phyloP scores from a whole-genome alignment of 176 grass and related monocot species.

The Ananas comosus region DNA sequence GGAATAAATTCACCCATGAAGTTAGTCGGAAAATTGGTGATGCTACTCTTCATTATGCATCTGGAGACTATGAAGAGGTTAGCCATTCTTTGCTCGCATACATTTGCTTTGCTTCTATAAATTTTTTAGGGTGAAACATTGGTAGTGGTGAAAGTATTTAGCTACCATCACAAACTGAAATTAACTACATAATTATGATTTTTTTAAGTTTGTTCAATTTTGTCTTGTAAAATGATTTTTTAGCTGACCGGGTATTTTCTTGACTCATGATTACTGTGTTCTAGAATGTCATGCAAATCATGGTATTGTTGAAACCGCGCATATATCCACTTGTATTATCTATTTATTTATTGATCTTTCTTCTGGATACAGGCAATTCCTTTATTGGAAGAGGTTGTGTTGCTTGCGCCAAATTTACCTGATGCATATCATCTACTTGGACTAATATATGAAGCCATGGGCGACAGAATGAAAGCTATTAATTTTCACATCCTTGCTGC shows the following conservation, averaged over 20 bases:
- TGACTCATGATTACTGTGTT: background rate
- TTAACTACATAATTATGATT: background rate
- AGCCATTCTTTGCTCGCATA: background rate
- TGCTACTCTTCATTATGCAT: conserved; percentile 63
- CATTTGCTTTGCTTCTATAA: background rate
- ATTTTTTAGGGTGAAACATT: background rate
- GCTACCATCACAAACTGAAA: background rate
- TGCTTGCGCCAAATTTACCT: conserved; percentile 64
- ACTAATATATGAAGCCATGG: conserved; percentile 55
- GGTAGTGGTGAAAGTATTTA: background rate
- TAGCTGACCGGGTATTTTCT: background rate
- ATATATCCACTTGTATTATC: background rate
- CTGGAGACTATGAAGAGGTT: conserved; percentile 64
- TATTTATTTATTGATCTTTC: background rate
- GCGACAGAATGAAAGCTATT: conserved; percentile 62
- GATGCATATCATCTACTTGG: conserved; percentile 83
- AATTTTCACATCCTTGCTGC: conserved; percentile 85
- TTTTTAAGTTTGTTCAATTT: too few relatives aligned
- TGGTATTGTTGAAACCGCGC: background rate
- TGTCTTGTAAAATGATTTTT: too few relatives aligned
- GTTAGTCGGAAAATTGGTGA: conserved; percentile 66
- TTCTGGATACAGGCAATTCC: conserved; percentile 44
- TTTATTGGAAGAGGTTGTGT: conserved; percentile 69
- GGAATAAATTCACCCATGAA: conserved; percentile 49
- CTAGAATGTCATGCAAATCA: too few relatives aligned